A percentile compares a stretch with the other conserved stretches of the same genome.
phyloP scores from a whole-genome alignment of 192 early-diverging fungal genomes.

The Chytriomyces hyalinus region DNA sequence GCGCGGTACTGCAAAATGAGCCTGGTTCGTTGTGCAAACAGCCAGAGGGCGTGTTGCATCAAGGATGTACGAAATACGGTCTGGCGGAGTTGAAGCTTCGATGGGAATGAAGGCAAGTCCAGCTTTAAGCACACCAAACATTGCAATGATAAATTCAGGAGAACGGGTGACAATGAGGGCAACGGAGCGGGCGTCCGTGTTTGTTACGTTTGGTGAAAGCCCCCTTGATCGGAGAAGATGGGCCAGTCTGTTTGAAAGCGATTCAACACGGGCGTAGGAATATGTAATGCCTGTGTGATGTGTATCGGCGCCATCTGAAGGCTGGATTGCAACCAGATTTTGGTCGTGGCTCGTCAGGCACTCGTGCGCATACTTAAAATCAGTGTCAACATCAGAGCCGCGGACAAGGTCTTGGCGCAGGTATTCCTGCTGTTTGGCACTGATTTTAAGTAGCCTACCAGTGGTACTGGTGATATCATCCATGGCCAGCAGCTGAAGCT shows the following conservation, averaged over 20 bases:
- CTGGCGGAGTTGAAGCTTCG: slow-evolving; percentile 21
- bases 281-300: too few species aligned
- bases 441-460: too few species aligned
- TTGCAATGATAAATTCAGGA: slow-evolving; percentile 33
- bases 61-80: slow-evolving; percentile 42
- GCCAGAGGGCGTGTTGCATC: slow-evolving; percentile 8
- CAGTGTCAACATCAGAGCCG: too few species aligned
- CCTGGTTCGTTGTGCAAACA: not conserved
- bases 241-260: not conserved
- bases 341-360: too few species aligned
- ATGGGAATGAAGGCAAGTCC: slow-evolving; percentile 41
- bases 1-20: not conserved
- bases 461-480: too few species aligned
- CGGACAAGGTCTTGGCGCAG: too few species aligned
- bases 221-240: not conserved
- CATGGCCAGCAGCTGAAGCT: too few species aligned
- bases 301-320: too few species aligned
- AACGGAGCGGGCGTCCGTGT: slow-evolving; percentile 29
- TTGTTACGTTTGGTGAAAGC: slow-evolving; percentile 2
- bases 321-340: too few species aligned
- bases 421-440: too few species aligned
- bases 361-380: too few species aligned
- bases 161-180: slow-evolving; percentile 34
- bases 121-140: slow-evolving; percentile 42
- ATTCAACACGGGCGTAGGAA: not conserved